Percentiles rank a stretch among this genome's conserved stretches.
Conservation (phyloP, 768 basidiomycete species). For the Leccinum pellstonianum region DNA sequence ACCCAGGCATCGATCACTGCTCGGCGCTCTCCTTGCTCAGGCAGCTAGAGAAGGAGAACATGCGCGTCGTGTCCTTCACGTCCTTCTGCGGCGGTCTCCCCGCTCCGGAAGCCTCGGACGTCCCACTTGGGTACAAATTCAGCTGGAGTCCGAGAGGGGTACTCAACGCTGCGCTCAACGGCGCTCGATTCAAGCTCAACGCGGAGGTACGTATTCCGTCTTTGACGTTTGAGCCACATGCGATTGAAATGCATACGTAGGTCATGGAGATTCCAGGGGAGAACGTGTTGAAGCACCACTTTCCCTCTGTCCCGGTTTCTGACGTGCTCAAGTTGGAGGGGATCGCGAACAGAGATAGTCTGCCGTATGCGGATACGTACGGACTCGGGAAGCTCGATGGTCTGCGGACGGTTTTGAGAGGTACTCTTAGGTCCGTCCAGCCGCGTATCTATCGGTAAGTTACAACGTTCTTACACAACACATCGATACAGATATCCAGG, state of each 20-base stretch:
- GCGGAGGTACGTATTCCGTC: constrained; percentile 43
- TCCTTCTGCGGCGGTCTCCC: constrained; percentile 95
- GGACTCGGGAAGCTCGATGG: constrained; percentile 42
- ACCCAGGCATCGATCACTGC: constrained; percentile 89
- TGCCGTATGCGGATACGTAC: constrained; percentile 70
- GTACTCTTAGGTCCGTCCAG: constrained; percentile 67
- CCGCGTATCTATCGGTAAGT: too few species aligned
- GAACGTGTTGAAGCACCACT: constrained; percentile 54
- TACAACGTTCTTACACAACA: neutral
- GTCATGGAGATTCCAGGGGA: constrained; percentile 48
- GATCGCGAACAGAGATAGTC: constrained; percentile 79
- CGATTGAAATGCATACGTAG: constrained; percentile 30
- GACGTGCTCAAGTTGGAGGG: constrained; percentile 72
- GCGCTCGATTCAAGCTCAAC: constrained; percentile 62
- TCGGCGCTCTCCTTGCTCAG: constrained; percentile 74
- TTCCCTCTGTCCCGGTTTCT: constrained; percentile 67
- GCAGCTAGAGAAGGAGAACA: constrained; percentile 48
- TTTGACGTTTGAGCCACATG: neutral
- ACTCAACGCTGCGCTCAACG: constrained; percentile 73
- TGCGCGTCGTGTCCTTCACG: constrained; percentile 66
- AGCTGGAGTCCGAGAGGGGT: constrained; percentile 93
- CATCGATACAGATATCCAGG: constrained; percentile 68
- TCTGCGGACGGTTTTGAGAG: constrained; percentile 71
- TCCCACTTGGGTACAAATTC: constrained; percentile 88
- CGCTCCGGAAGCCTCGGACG: constrained; percentile 55